phyloP scores from a whole-genome alignment of 768 basidiomycete species.

The Leccinum aurantiacum region DNA sequence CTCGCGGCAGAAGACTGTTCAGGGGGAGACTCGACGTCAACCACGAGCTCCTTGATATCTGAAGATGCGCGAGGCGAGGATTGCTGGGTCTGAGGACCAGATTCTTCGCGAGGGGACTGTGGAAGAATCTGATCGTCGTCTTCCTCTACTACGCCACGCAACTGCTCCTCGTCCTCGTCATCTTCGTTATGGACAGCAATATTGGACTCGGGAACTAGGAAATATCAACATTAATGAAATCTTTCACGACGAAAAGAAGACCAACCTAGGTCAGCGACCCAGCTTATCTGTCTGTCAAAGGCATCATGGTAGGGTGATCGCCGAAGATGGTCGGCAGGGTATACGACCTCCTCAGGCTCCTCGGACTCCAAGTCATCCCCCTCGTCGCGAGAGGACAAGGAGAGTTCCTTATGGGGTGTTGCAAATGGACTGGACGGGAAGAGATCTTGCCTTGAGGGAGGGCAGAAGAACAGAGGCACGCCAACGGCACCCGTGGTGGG shows the following conservation, averaged over 20 bases:
- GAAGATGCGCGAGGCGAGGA: conserved; percentile 56
- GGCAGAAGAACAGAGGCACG: conserved; percentile 50
- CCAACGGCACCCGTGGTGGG: conserved; percentile 42
- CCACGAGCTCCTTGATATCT: conserved; percentile 59
- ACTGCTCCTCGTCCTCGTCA: conserved; percentile 44
- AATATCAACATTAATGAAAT: conserved; percentile 4
- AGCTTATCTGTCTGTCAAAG: conserved; percentile 64
- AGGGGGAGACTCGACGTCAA: conserved; percentile 62
- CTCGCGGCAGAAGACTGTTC: conserved; percentile 45
- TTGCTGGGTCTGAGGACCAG: conserved; percentile 48
- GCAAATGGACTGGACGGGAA: conserved; percentile 73
- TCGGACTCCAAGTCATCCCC: conserved; percentile 47
- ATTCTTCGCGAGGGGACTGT: conserved; percentile 49
- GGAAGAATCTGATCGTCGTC: conserved; percentile 55
- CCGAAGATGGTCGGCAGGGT: conserved; percentile 54
- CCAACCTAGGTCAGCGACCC: conserved; percentile 74
- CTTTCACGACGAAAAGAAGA: conserved; percentile 12
- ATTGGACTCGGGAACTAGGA: conserved; percentile 56
- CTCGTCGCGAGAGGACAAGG: conserved; percentile 49
- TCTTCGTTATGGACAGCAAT: conserved; percentile 61
- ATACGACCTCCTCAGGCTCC: conserved; percentile 57
- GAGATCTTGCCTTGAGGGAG: conserved; percentile 54
- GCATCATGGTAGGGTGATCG: conserved; percentile 51
- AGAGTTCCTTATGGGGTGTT: conserved; percentile 65
- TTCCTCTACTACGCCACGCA: conserved; percentile 35